Base-by-base conservation (phyloP, 2,329 filamentous ascomycete species). In the Pyrenophora seminiperda region DNA sequence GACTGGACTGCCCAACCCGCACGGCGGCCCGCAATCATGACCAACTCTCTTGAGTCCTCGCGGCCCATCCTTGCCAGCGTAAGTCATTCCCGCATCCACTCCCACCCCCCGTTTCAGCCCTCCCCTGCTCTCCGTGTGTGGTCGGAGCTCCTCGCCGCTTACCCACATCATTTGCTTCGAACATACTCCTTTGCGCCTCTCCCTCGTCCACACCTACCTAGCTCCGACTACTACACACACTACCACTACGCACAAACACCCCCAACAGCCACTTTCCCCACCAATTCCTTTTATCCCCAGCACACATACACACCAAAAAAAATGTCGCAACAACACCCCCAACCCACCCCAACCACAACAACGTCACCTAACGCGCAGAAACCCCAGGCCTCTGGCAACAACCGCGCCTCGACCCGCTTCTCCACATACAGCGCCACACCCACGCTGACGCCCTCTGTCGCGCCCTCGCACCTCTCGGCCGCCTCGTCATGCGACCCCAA, bases 341-440 rank as follows among this genome's bases (percentile, higher is more conserved):
- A 27, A 27, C 2, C 7, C 24, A 27, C 7, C 24, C 41, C 46
- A 42, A 49, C 55, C 10, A n/a, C n/a, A n/a, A n/a, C n/a, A n/a
- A n/a, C n/a, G n/a, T n/a, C n/a, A n/a, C 51, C 69, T 72, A 62
- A 70, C 66, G 51, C 50, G 38, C 47, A 53, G 32, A 61, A 59
- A 50, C n/a, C 58, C 17, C 66, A 71, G 68, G 62, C 66, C n/a
- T 54, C 62, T 20, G 64, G 64, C 63, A 67, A 73, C 63, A 67
- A 73, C 56, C 70, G 71, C 61, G 65, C 67, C 57, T 75, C 73
- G 22, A 73, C 75, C 58, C 77, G 78, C 68, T 72, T 79, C 68
- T 78, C 75, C 53, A 79, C 77, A 61, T 80, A 79, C 74, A 79
- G 76, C 66, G 73, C 75, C 62, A 72, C 78, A 20, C 78, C 78